Evolutionary conservation across 495 filamentous ascomycete species (phyloP), one percentile per base, ranked within the genome.

Genomic region (Penicillium egyptiacum): DNA sequence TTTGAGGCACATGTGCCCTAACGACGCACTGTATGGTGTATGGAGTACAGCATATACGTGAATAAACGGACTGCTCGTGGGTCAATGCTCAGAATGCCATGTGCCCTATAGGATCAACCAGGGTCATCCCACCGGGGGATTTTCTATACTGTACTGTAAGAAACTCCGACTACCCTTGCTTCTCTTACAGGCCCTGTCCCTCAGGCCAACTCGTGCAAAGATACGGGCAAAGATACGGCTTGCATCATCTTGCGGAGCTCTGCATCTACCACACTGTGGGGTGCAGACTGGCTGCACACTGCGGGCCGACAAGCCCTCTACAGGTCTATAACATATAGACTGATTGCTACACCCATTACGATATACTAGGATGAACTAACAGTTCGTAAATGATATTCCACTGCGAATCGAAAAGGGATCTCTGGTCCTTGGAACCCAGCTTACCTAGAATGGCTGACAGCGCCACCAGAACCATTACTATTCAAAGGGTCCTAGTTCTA

Each of bases 201-300:
- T 6, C 12, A 4, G 43, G n/a, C 4, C 11, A 12, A 17, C 53
- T 55, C 42, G 43, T 47, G 42, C 42, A 19, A 45, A 55, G 53
- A 55, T 62, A 52, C 46, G 11, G 26, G 42, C 42, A 19, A 45
- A 55, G 53, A 55, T 62, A 52, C 46, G 11, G 26, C 42, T 17
- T 47, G 55, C 55, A 55, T 52, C 44, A 56, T 64, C 61, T 58
- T 31, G 61, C 58, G 58, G 46, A 53, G 17, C 40, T 44, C 42
- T 54, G 57, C 46, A 52, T 44, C 31, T 22, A 22, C 20, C 41
- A 28, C 7, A 35, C 50, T 53, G 47, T 37, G 53, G 58, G 54
- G 61, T 64, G 61, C 61, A 64, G 61, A 55, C 16, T 51, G 44
- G 31, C 42, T 44, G 25, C 53, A 23, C 23, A 42, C 52, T 47